phyloP scores from a whole-genome alignment of 169 alveolate genomes.

The Plasmodium inui region DNA sequence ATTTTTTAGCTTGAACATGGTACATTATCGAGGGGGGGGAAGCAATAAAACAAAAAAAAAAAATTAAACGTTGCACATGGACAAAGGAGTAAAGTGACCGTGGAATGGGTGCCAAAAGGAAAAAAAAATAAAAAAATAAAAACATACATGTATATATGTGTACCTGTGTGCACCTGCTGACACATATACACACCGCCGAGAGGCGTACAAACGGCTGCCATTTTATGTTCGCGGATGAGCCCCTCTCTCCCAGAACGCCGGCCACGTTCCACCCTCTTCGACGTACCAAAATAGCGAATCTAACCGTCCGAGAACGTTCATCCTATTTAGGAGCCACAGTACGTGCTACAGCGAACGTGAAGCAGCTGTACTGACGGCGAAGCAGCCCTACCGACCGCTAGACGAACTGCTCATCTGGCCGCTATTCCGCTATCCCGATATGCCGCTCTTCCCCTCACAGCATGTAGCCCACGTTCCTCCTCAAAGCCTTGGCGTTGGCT shows the following conservation, averaged over 20 bases:
- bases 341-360: too few species aligned
- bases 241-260: background rate
- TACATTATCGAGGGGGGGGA: background rate
- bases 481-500: slow-evolving; percentile 61
- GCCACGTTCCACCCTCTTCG: background rate
- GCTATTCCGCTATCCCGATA: background rate
- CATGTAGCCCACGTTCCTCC: slow-evolving; percentile 52
- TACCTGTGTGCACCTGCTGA: background rate
- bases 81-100: background rate
- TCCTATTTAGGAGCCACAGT: background rate
- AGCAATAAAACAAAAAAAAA: background rate
- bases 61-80: background rate
- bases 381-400: too few species aligned
- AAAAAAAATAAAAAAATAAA: background rate
- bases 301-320: background rate
- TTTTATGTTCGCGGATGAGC: background rate
- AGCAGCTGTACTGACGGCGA: background rate
- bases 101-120: background rate
- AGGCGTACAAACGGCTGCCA: background rate
- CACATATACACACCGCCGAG: background rate
- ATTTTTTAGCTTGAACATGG: background rate
- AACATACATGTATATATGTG: too few species aligned
- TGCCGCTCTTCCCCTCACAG: too few species aligned
- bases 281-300: background rate
- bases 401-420: too few species aligned